A percentile compares a stretch with the other conserved stretches of the same genome.
These are phyloP conservation scores for Phanerodontia chrysosporium DNA, from an alignment of 768 basidiomycete species.

Conservation along the genomic window DNA sequence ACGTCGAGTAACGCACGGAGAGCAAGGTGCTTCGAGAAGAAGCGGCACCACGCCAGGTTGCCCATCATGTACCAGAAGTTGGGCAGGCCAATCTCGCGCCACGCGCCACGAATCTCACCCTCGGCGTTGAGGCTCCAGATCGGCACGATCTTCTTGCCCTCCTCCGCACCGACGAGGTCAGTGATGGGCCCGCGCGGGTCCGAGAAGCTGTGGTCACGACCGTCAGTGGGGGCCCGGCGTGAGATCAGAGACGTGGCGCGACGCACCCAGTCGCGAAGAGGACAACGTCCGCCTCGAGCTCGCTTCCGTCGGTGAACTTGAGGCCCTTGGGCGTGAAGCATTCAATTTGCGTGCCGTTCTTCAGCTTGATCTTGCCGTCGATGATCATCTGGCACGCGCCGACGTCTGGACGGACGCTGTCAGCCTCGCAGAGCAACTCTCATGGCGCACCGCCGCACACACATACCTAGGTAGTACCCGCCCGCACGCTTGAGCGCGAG, in stretches of 20 bases:
- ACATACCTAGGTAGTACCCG: slow-evolving; percentile 64
- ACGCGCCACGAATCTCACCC: slow-evolving; percentile 53
- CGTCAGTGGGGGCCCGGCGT: background rate
- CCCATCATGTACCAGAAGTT: slow-evolving; percentile 61
- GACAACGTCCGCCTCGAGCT: slow-evolving; percentile 24
- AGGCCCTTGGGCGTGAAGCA: slow-evolving; percentile 25
- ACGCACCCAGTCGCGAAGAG: slow-evolving; percentile 25
- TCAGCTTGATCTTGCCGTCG: slow-evolving; percentile 68
- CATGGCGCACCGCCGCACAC: background rate
- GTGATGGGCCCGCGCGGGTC: slow-evolving; percentile 9
- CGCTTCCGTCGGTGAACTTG: slow-evolving; percentile 20
- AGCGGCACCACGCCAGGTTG: slow-evolving; percentile 57
- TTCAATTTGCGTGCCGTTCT: slow-evolving; percentile 41
- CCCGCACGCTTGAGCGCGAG: slow-evolving; percentile 47
- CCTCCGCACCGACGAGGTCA: slow-evolving; percentile 41
- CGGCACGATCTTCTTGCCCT: slow-evolving; percentile 41
- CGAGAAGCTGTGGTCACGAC: slow-evolving; percentile 2
- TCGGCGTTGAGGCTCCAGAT: slow-evolving; percentile 68
- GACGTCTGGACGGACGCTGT: slow-evolving; percentile 34
- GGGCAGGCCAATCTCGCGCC: slow-evolving; percentile 47
- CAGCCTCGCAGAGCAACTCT: background rate
- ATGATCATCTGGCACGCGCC: slow-evolving; percentile 59
- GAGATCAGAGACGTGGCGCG: background rate
- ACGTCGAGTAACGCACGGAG: slow-evolving; percentile 44
- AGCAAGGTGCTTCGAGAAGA: slow-evolving; percentile 65